These are phyloP conservation scores for Domatiomyces catenatus DNA, from an alignment of 2,329 filamentous ascomycete species.

Conservation along the genomic window DNA sequence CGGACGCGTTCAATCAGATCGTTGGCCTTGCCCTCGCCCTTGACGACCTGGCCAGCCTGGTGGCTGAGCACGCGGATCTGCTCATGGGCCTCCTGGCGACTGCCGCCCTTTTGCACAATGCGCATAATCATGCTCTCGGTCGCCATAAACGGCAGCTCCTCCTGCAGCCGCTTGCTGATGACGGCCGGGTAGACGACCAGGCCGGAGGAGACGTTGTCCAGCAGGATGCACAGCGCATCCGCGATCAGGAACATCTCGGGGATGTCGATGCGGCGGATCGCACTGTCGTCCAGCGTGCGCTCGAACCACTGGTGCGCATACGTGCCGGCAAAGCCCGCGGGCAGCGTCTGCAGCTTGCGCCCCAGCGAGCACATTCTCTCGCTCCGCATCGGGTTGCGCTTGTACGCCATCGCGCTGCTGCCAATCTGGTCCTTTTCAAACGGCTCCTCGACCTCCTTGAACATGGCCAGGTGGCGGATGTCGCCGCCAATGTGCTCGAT, in stretches of 20 bases:
- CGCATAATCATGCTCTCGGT: slow-evolving; percentile 65
- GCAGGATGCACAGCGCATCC: slow-evolving; percentile 50
- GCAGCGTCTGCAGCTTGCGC: slow-evolving; percentile 39
- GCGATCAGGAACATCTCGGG: slow-evolving; percentile 54
- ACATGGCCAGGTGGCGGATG: slow-evolving; percentile 55
- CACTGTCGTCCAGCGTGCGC: slow-evolving; percentile 42
- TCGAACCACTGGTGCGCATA: slow-evolving; percentile 63
- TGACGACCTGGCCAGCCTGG: slow-evolving; percentile 56
- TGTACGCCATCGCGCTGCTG: slow-evolving; percentile 51
- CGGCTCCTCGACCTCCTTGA: slow-evolving; percentile 77
- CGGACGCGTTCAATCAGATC: slow-evolving; percentile 69
- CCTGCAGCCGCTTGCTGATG: slow-evolving; percentile 51
- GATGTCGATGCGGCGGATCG: slow-evolving; percentile 37
- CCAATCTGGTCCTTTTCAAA: slow-evolving; percentile 70
- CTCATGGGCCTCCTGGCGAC: slow-evolving; percentile 72
- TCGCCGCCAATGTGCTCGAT: slow-evolving; percentile 60
- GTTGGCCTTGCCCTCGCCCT: slow-evolving; percentile 58
- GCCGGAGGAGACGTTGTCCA: slow-evolving; percentile 53
- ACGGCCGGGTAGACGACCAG: slow-evolving; percentile 65
- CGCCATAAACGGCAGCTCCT: slow-evolving; percentile 77
- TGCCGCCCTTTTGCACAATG: slow-evolving; percentile 53
- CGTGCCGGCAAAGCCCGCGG: slow-evolving; percentile 46
- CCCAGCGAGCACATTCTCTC: slow-evolving; percentile 47
- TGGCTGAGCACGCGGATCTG: slow-evolving; percentile 70
- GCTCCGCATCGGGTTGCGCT: slow-evolving; percentile 42